phyloP scores from a whole-genome alignment of 73 alveolate genomes.

The Paraurostyla sp. region DNA sequence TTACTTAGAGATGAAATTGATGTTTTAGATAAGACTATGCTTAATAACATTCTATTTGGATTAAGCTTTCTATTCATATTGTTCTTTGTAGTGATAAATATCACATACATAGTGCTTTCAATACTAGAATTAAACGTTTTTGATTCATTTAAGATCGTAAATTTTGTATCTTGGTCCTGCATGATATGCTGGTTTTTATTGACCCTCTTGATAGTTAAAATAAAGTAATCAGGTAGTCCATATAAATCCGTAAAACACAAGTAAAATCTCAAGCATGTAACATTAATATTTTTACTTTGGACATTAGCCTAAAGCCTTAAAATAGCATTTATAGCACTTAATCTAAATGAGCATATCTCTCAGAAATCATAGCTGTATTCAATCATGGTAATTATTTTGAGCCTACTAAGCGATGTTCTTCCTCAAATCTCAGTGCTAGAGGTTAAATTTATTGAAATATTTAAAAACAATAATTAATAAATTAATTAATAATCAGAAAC shows the following conservation, averaged over 20 bases:
- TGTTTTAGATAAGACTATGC: not conserved
- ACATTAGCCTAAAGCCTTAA: constrained; percentile 36
- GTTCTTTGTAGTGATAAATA: not conserved
- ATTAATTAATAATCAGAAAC: not conserved
- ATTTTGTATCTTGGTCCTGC: not conserved
- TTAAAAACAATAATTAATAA: not conserved
- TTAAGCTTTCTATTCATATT: constrained; percentile 17
- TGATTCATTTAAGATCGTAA: not conserved
- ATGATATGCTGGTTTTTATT: constrained; percentile 7
- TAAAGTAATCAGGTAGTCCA: constrained; percentile 21
- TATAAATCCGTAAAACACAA: constrained; percentile 2
- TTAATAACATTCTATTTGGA: not conserved
- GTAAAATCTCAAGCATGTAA: not conserved
- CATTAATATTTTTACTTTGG: constrained; percentile 7
- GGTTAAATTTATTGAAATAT: constrained; percentile 39
- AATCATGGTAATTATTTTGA: not conserved
- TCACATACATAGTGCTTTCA: not conserved
- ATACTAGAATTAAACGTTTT: not conserved
- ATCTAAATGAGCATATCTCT: not conserved
- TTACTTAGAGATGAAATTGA: no score
- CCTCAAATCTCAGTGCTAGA: constrained; percentile 36
- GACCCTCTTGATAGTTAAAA: not conserved
- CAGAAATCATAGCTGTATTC: not conserved
- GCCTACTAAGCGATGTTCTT: constrained; percentile 11
- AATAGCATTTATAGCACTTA: not conserved